phyloP scores from a whole-genome alignment of 768 basidiomycete species.

The Leccinum rimulosum region DNA sequence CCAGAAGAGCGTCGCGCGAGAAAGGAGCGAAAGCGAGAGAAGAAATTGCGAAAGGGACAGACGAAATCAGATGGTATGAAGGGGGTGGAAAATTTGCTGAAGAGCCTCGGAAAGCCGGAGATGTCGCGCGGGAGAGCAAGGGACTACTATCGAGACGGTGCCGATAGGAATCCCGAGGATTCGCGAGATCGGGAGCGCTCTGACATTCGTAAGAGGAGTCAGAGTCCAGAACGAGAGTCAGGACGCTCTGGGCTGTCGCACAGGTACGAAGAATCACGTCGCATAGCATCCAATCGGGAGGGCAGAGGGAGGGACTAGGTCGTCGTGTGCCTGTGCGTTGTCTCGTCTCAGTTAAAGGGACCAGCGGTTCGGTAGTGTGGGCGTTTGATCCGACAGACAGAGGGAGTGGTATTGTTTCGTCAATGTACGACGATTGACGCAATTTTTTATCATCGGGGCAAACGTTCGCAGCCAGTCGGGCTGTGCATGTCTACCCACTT shows the following conservation, averaged over 20 bases:
- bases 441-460: background rate
- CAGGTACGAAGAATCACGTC: constrained; percentile 5
- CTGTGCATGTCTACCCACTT: constrained; percentile 1
- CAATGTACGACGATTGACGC: background rate
- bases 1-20: constrained; percentile 74
- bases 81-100: constrained; percentile 67
- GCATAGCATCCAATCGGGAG: background rate
- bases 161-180: constrained; percentile 16
- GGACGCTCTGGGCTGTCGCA: constrained; percentile 2
- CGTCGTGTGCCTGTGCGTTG: background rate
- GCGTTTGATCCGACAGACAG: background rate
- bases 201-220: constrained; percentile 13
- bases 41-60: constrained; percentile 51
- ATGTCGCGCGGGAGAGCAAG: constrained; percentile 21
- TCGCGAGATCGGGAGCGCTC: constrained; percentile 14
- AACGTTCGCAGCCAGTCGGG: background rate
- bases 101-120: constrained; percentile 34
- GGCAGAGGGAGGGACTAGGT: constrained; percentile 2
- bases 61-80: constrained; percentile 59
- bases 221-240: constrained; percentile 18
- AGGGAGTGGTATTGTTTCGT: background rate
- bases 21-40: constrained; percentile 73
- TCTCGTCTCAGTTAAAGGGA: background rate
- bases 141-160: constrained; percentile 2
- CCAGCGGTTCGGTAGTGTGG: background rate